A percentile compares a stretch with the other conserved stretches of the same genome.
phyloP scores from a whole-genome alignment of 768 basidiomycete species.

The Dacryopinax primogenitus region DNA sequence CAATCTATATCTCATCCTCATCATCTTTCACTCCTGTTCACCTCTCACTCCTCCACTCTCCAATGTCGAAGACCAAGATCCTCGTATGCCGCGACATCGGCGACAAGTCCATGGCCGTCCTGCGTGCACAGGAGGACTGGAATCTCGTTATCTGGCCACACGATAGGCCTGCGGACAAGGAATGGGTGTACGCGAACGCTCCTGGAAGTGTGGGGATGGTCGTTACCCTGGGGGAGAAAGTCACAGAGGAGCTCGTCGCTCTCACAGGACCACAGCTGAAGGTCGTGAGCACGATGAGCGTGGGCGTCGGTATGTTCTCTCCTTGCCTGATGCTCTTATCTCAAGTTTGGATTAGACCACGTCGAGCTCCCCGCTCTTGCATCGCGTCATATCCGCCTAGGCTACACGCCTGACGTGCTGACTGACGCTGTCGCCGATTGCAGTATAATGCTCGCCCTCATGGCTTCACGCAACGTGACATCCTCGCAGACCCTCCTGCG shows the following conservation, averaged over 20 bases:
- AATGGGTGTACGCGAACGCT: conserved; percentile 64
- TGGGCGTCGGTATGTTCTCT: conserved; percentile 19
- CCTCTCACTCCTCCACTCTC: neutral
- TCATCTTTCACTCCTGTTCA: neutral
- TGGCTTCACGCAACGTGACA: conserved; percentile 77
- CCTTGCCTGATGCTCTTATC: conserved; percentile 45
- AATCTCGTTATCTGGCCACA: conserved; percentile 42
- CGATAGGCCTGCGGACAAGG: conserved; percentile 42
- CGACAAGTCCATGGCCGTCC: conserved; percentile 17
- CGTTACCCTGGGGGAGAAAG: conserved; percentile 62
- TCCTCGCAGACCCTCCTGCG: conserved; percentile 52
- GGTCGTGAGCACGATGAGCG: conserved; percentile 74
- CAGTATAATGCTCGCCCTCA: conserved; percentile 78
- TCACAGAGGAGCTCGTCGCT: conserved; percentile 20
- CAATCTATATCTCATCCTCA: neutral
- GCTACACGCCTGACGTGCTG: conserved; percentile 88
- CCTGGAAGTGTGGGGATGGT: conserved; percentile 47
- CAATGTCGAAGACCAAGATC: conserved; percentile 18
- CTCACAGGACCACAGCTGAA: conserved; percentile 60
- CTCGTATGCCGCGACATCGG: conserved; percentile 23
- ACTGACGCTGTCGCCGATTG: conserved; percentile 91
- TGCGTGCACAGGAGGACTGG: conserved; percentile 13
- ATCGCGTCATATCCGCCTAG: conserved; percentile 53
- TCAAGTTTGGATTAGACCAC: conserved; percentile 76
- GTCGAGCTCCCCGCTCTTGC: conserved; percentile 50